Percentiles rank a stretch among this genome's conserved stretches.
These are phyloP conservation scores for Teratosphaeria nubilosa DNA, from an alignment of 2,329 filamentous ascomycete genomes.

Conservation along the genomic window DNA sequence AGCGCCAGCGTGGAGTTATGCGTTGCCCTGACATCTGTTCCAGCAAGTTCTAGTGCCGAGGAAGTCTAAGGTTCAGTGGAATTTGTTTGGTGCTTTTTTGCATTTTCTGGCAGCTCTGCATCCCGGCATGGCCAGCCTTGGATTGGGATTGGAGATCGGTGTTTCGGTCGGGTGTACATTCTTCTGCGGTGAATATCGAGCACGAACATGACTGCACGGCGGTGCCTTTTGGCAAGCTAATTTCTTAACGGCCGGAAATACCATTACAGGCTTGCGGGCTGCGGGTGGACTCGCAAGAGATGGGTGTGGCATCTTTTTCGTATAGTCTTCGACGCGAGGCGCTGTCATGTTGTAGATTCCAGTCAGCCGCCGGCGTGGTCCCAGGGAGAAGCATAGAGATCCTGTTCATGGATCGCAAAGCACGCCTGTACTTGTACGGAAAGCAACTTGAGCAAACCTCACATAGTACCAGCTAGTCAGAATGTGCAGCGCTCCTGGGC, in stretches of 20 bases:
- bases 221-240: conserved; percentile 6
- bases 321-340: background rate
- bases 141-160: conserved; percentile 2
- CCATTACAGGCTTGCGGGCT: conserved; percentile 4
- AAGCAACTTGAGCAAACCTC: background rate
- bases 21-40: background rate
- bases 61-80: background rate
- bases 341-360: background rate
- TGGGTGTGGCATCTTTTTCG: background rate
- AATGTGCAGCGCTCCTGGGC: background rate
- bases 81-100: conserved; percentile 2
- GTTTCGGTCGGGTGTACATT: conserved; percentile 10
- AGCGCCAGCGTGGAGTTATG: background rate
- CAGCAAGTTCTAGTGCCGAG: background rate
- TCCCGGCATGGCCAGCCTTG: conserved; percentile 4
- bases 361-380: background rate
- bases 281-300: background rate
- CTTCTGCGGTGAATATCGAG: conserved; percentile 7
- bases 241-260: conserved; percentile 15
- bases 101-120: conserved; percentile 9
- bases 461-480: background rate
- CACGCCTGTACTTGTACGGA: background rate
- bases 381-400: background rate
- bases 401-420: background rate
- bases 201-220: conserved; percentile 13